These are phyloP conservation scores for Davidsoniella neocaledoniae DNA, from an alignment of 2,329 filamentous ascomycete genomes.

Conservation along the genomic window DNA sequence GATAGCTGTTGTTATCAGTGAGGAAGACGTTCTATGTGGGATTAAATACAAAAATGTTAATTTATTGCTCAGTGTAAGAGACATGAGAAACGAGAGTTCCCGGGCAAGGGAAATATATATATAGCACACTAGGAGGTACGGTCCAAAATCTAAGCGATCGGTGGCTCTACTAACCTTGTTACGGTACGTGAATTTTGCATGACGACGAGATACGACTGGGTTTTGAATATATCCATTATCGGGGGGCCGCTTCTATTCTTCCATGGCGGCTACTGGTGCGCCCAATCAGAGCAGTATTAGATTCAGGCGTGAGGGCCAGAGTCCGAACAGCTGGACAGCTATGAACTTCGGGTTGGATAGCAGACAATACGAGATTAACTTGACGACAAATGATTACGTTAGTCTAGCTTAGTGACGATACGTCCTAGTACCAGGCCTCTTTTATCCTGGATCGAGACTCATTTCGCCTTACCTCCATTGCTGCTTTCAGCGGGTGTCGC, in stretches of 20 bases:
- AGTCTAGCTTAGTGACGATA: too few relatives aligned
- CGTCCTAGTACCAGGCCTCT: too few relatives aligned
- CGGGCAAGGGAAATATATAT: background rate
- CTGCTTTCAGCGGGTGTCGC: too few relatives aligned
- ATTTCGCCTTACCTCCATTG: too few relatives aligned
- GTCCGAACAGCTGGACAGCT: background rate
- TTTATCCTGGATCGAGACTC: too few relatives aligned
- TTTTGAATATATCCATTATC: slow-evolving; percentile 11
- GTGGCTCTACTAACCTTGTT: background rate
- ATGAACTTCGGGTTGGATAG: background rate
- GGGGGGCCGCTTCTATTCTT: background rate
- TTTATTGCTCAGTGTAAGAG: too few relatives aligned
- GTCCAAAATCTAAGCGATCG: background rate
- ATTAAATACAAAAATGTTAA: background rate
- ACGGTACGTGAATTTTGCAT: slow-evolving; percentile 9
- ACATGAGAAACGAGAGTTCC: too few relatives aligned
- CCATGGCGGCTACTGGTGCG: slow-evolving; percentile 8
- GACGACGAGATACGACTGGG: slow-evolving; percentile 11
- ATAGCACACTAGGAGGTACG: background rate
- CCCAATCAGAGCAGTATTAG: slow-evolving; percentile 4
- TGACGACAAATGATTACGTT: too few relatives aligned
- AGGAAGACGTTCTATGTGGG: slow-evolving; percentile 6
- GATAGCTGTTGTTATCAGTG: slow-evolving; percentile 9
- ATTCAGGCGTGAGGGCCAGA: slow-evolving; percentile 5
- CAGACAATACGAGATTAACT: too few relatives aligned